Conservation (phyloP, 1,284 basidiomycete genomes). For the Ustilago esculenta region DNA sequence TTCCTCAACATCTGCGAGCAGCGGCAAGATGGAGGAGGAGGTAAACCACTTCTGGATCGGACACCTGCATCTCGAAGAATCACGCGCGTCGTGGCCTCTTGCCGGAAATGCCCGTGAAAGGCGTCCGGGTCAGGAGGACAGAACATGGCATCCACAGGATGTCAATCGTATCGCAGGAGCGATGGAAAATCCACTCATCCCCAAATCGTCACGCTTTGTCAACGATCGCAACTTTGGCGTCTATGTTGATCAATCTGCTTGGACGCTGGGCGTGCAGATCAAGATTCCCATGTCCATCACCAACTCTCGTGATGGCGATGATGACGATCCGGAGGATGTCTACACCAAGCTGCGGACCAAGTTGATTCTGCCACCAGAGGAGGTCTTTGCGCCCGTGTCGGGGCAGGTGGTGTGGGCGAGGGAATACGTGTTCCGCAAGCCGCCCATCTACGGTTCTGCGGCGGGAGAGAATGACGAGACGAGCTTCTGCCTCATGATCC, state of each 20-base stretch:
- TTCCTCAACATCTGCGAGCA: too few species aligned
- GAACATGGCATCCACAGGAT: constrained; percentile 36
- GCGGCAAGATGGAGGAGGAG: constrained; percentile 3
- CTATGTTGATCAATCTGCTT: constrained; percentile 40
- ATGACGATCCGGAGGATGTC: constrained; percentile 6
- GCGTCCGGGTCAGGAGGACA: constrained; percentile 28
- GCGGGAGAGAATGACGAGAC: constrained; percentile 51
- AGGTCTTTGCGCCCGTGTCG: constrained; percentile 52
- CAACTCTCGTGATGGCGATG: constrained; percentile 29
- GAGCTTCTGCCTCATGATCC: constrained; percentile 53
- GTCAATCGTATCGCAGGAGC: constrained; percentile 52
- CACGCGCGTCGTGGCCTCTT: constrained; percentile 54
- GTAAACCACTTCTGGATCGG: constrained; percentile 51
- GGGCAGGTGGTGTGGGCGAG: constrained; percentile 58
- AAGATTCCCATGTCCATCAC: constrained; percentile 39
- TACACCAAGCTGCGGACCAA: constrained; percentile 1
- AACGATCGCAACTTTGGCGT: constrained; percentile 40
- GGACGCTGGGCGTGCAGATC: constrained; percentile 49
- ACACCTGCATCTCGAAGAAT: constrained; percentile 34
- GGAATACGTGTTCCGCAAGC: constrained; percentile 27
- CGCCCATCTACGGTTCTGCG: constrained; percentile 46
- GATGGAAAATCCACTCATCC: constrained; percentile 55
- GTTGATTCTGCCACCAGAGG: constrained; percentile 35
- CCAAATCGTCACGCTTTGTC: constrained; percentile 29
- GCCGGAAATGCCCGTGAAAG: constrained; percentile 38